Evolutionary conservation across 192 early-diverging fungal species (phyloP).

Genomic region (Linnemannia hyalina): DNA sequence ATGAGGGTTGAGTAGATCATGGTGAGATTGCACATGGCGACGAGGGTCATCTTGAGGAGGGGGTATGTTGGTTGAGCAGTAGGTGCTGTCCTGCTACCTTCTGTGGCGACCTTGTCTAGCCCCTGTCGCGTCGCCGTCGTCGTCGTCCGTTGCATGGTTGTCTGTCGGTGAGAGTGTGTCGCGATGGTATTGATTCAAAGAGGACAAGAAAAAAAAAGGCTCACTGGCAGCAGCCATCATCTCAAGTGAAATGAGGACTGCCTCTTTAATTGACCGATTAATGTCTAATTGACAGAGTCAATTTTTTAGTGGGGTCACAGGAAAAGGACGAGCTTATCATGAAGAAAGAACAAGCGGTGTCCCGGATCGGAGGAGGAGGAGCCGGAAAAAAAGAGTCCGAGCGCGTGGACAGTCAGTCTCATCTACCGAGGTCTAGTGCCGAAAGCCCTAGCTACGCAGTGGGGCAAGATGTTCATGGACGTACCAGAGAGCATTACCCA

Average conservation of each 20-base stretch:
- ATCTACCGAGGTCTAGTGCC: too few species aligned
- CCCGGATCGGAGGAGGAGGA: too few species aligned
- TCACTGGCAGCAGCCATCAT: not conserved
- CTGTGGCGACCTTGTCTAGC: not conserved
- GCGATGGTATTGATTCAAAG: not conserved
- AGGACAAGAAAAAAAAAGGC: not conserved
- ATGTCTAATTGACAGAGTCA: not conserved
- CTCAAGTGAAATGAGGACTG: not conserved
- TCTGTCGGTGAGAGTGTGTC: not conserved
- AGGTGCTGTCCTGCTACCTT: not conserved
- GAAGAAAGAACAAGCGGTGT: too few species aligned
- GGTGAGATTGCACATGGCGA: slow-evolving; percentile 39
- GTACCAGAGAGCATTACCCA: too few species aligned
- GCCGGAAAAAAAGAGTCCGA: too few species aligned
- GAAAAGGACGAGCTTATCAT: too few species aligned
- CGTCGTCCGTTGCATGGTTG: slow-evolving; percentile 29
- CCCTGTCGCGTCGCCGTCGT: slow-evolving; percentile 17
- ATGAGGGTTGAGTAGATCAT: slow-evolving; percentile 26
- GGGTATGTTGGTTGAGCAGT: slow-evolving; percentile 27
- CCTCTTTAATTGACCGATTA: not conserved
- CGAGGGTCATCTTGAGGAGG: slow-evolving; percentile 35
- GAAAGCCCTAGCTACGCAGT: too few species aligned
- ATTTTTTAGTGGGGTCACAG: too few species aligned
- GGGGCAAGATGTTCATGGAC: too few species aligned
- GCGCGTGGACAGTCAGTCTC: too few species aligned